Evolutionary conservation across 306 rosid species (phyloP), one percentile per base, ranked within the genome.

Genomic region (Gleditsia sinensis): DNA sequence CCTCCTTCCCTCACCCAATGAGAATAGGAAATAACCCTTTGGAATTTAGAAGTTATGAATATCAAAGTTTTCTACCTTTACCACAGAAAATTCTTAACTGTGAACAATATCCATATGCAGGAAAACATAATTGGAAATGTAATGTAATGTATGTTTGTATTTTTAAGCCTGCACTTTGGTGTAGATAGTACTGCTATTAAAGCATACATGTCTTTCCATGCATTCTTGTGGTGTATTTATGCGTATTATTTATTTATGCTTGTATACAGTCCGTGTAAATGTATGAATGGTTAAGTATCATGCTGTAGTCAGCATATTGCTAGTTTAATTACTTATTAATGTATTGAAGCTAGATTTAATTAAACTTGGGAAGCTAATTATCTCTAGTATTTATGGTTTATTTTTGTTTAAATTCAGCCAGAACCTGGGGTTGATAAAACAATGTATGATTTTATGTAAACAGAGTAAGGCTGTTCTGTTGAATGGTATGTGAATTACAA

Each of bases 131-230:
- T 9, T 34, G 21, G 34, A 51, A 37, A 36, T 14, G 16, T 48
- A 19, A 9, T 50, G 9, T 72, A 14, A 9, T 50, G 9, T 77
- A n/a, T 50, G 68, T 62, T 67, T 33, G 25, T 17, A 33, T 50
- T 9, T 54, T 70, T 53, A 51, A 57, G 54, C 11, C 46, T 71
- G 34, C 69, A 57, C 54, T 32, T 75, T 63, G 50, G 25, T 64
- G 21, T 19, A 6, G n/a, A 67, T 16, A 48, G 71, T 50, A 30
- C 63, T 45, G 6, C 69, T 40, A 24, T 58, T 48, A 9, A 58
- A 20, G 3, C 32, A 14, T 48, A 71, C n/a, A 9, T 0, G 1
- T 28, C 12, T 53, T 32, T 61, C 8, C 36, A 20, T 67, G 9
- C 19, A 0, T 49, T 9, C 42, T 50, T 59, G 55, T 63, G 17